A percentile compares a stretch with the other conserved stretches of the same genome.
Conservation (phyloP, 768 basidiomycete species). For the Boletus bicolor region DNA sequence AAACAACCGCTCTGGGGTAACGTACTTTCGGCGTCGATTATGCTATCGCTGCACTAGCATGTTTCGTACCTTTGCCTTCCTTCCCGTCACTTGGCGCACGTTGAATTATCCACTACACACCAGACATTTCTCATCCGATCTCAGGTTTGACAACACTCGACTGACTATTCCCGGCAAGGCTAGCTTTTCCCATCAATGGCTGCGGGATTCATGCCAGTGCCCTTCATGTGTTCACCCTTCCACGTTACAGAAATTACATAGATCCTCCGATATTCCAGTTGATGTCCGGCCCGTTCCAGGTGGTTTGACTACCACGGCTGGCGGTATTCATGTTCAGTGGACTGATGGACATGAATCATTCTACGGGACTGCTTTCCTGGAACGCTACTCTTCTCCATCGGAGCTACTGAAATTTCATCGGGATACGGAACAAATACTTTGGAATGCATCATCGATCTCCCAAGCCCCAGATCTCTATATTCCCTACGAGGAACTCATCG, state of each 20-base stretch:
- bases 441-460: slow-evolving; percentile 44
- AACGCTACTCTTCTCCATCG: slow-evolving; percentile 41
- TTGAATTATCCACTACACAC: neutral
- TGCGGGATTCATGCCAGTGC: slow-evolving; percentile 83
- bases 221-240: slow-evolving; percentile 70
- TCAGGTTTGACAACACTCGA: slow-evolving; percentile 10
- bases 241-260: slow-evolving; percentile 73
- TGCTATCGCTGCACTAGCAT: neutral
- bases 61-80: slow-evolving; percentile 1
- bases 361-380: slow-evolving; percentile 48
- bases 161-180: slow-evolving; percentile 34
- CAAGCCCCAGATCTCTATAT: slow-evolving; percentile 47
- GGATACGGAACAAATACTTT: slow-evolving; percentile 39
- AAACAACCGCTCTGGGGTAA: slow-evolving; percentile 21
- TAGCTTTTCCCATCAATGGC: slow-evolving; percentile 66
- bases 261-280: slow-evolving; percentile 60
- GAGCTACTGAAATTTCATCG: slow-evolving; percentile 42
- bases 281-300: slow-evolving; percentile 44
- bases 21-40: neutral
- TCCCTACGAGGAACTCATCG: slow-evolving; percentile 49
- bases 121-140: slow-evolving; percentile 7
- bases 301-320: slow-evolving; percentile 40
- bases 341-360: slow-evolving; percentile 56
- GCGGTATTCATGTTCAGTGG: slow-evolving; percentile 56
- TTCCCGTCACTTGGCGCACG: neutral